Conservation (phyloP, 2,329 filamentous ascomycete species). For the Botryosphaeria agaves region DNA sequence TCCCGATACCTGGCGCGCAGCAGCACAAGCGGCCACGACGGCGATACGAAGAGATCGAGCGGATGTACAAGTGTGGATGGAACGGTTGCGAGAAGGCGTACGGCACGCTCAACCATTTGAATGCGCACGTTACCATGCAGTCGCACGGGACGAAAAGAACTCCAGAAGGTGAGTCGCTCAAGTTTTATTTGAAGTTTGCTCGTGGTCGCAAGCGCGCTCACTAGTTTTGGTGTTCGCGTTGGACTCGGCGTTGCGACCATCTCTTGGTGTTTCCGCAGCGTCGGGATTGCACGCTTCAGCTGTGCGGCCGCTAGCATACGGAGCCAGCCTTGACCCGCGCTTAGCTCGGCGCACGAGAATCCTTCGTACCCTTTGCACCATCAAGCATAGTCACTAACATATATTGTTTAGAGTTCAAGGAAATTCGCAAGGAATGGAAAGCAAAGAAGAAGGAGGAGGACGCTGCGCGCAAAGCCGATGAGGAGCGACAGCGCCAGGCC, state of each 20-base stretch:
- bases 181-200: too few species aligned
- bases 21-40: slow-evolving; percentile 91
- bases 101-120: slow-evolving; percentile 90
- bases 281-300: too few species aligned
- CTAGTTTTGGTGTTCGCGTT: slow-evolving; percentile 11
- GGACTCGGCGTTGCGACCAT: slow-evolving; percentile 30
- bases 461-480: slow-evolving; percentile 70
- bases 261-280: too few species aligned
- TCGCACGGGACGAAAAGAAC: slow-evolving; percentile 88
- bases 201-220: background rate
- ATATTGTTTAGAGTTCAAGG: slow-evolving; percentile 67
- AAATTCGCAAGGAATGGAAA: slow-evolving; percentile 98
- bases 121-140: slow-evolving; percentile 98
- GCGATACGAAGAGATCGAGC: slow-evolving; percentile 94
- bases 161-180: slow-evolving; percentile 90
- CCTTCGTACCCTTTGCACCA: too few species aligned
- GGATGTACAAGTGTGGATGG: slow-evolving; percentile 99
- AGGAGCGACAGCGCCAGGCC: slow-evolving; percentile 61
- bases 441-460: slow-evolving; percentile 99
- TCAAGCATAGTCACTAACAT: background rate
- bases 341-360: too few species aligned
- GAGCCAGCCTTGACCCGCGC: too few species aligned
- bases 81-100: slow-evolving; percentile 98
- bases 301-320: too few species aligned
- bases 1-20: slow-evolving; percentile 89